Base-by-base conservation (phyloP, 106 monocot genomes). In the Dendrobium chrysotoxum region DNA sequence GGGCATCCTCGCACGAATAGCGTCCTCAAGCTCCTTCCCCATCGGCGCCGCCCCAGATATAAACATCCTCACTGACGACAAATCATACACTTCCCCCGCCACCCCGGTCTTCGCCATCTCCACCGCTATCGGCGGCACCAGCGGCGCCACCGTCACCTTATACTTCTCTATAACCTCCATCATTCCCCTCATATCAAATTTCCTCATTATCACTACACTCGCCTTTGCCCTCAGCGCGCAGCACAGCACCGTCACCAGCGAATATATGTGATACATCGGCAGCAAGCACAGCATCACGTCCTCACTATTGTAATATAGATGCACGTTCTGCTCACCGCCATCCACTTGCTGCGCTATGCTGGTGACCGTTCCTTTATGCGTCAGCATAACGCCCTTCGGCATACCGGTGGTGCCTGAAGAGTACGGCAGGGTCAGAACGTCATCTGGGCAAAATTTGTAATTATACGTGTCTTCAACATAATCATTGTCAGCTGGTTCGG, bases 361-460 rank as follows among this genome's bases (percentile, higher is more conserved):
- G 16, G 91, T 90, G 40, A 88, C 84, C 18, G 88, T 88, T 31
- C 85, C 84, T 64, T 81, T 54, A 78, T 94, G 94, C 18, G 91
- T 95, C 15, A 95, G 88, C 92, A 95, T 92, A 55, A 92, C 95
- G 15, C 95, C 95, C 54, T 95, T 95, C 7, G 95, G 92, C 10
- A 95, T 77, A 20, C 95, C 95, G 28, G 95, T 95, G 20, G 95
- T 95, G 5, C 95, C 95, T 2, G 95, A 95, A 18, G 90, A 90
- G 89, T 84, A 95, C 5, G 95, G 95, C 53, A 95, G 87, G 64
- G 95, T 90, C 30, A 92, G 89, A 25, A 90, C 87, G 76, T 95
- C 92, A 68, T 95, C 87, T 9, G 92, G 83, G 9, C 80, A 8
- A 16, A 92, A 81, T 20, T 84, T 54, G 16, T 86, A 86, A 5